Percentiles rank a stretch among this genome's conserved stretches.
phyloP scores from a whole-genome alignment of 352 stramenopile genomes.

The Phytophthora crassamura region DNA sequence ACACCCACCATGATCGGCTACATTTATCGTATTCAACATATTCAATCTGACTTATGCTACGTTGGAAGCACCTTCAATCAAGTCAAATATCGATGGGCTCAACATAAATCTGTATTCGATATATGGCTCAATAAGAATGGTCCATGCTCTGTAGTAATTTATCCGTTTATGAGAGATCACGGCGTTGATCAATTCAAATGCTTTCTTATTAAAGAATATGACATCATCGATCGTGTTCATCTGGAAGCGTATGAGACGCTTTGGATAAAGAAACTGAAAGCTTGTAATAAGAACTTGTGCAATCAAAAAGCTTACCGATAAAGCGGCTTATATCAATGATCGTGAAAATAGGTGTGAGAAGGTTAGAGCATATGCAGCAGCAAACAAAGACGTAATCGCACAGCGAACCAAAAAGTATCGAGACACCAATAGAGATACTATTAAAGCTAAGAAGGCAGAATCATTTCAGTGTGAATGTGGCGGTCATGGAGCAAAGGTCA shows the following conservation, averaged over 20 bases:
- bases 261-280: constrained; percentile 10
- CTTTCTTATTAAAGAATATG: neutral
- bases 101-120: constrained; percentile 1
- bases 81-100: too few species aligned
- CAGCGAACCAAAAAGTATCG: neutral
- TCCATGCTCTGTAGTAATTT: neutral
- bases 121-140: neutral
- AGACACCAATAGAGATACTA: constrained; percentile 2
- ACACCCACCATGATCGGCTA: too few species aligned
- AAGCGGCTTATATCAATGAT: neutral
- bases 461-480: constrained; percentile 1
- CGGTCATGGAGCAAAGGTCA: neutral
- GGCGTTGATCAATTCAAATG: constrained; percentile 9
- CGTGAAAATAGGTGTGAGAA: neutral
- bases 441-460: constrained; percentile 10
- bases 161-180: neutral
- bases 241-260: too few species aligned
- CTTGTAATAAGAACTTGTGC: constrained; percentile 5
- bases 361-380: constrained; percentile 5
- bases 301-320: constrained; percentile 10
- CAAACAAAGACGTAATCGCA: constrained; percentile 10
- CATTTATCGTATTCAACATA: too few species aligned
- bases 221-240: constrained; percentile 4
- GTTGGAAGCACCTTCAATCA: too few species aligned
- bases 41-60: too few species aligned